A percentile compares a stretch with the other conserved stretches of the same genome.
Conservation (phyloP, 345 rosid species). For the Corchorus olitorius region DNA sequence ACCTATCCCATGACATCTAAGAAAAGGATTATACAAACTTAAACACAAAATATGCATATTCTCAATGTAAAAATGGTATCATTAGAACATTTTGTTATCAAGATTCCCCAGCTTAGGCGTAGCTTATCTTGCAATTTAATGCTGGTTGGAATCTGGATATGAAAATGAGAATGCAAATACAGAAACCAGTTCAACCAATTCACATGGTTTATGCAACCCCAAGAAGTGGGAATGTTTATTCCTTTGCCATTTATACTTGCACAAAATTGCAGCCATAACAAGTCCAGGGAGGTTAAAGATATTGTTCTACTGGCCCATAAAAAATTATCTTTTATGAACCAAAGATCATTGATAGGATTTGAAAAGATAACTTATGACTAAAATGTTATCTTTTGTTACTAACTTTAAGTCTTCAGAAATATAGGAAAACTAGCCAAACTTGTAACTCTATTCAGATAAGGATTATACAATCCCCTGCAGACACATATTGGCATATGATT, state of each 20-base stretch:
- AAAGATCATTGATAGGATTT: background rate
- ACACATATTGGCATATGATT: no score
- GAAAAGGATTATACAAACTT: background rate
- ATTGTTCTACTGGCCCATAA: background rate
- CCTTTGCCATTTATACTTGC: background rate
- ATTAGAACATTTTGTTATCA: background rate
- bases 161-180: background rate
- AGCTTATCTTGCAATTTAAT: background rate
- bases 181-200: background rate
- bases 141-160: background rate
- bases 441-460: no score
- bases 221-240: background rate
- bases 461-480: no score
- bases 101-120: background rate
- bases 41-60: background rate
- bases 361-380: no score
- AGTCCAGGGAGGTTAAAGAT: background rate
- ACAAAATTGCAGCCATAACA: background rate
- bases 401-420: no score
- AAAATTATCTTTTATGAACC: background rate
- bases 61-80: background rate
- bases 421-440: no score
- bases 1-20: background rate
- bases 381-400: no score
- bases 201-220: background rate